These are phyloP conservation scores for Dillenia turbinata DNA, from an alignment of 164 flowering plant genomes.

Conservation along the genomic window DNA sequence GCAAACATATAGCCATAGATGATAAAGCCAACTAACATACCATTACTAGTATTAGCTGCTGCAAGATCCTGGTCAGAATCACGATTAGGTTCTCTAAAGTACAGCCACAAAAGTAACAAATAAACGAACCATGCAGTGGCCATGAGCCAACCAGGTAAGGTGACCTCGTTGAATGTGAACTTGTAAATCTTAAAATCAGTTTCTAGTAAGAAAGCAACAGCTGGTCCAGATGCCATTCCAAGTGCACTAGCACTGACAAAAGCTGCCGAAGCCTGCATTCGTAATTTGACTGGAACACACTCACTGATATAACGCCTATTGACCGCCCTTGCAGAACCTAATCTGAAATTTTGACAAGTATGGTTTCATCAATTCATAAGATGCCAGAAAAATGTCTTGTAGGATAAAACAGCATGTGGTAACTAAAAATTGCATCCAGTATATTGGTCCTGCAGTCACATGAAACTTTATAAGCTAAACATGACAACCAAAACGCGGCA, in stretches of 20 bases:
- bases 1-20: not conserved
- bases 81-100: slow-evolving; percentile 42
- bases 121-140: slow-evolving; percentile 51
- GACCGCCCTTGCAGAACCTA: slow-evolving; percentile 65
- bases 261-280: slow-evolving; percentile 64
- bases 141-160: slow-evolving; percentile 66
- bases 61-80: slow-evolving; percentile 14
- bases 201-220: slow-evolving; percentile 48
- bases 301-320: slow-evolving; percentile 61
- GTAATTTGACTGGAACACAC: slow-evolving; percentile 45
- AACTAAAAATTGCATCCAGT: too few species aligned
- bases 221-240: slow-evolving; percentile 67
- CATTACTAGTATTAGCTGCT: slow-evolving; percentile 16
- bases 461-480: too few species aligned
- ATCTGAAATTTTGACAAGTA: slow-evolving; percentile 22
- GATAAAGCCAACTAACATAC: slow-evolving; percentile 14
- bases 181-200: slow-evolving; percentile 33
- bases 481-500: too few species aligned
- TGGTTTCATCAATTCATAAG: not conserved
- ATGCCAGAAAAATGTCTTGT: not conserved
- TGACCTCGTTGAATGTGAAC: slow-evolving; percentile 41
- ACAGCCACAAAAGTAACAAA: slow-evolving; percentile 33
- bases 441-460: too few species aligned
- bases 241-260: slow-evolving; percentile 68
- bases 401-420: too few species aligned